These are phyloP conservation scores for Salix brachista DNA, from an alignment of 345 rosid genomes.

Conservation along the genomic window DNA sequence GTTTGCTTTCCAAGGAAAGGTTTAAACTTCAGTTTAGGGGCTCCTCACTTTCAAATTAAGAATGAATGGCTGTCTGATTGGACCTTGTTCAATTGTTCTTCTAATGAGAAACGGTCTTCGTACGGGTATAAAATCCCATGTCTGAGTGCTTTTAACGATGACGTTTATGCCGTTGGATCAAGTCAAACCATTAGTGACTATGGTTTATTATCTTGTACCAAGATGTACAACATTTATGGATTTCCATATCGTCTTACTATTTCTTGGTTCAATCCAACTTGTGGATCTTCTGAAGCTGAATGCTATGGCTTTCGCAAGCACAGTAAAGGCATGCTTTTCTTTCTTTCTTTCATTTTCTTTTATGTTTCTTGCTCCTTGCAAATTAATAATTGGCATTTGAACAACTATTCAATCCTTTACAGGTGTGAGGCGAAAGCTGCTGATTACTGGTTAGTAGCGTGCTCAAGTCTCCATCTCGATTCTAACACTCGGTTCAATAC, in stretches of 20 bases:
- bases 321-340: background rate
- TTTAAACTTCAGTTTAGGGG: slow-evolving; percentile 6
- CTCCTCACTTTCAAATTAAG: slow-evolving; percentile 3
- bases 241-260: background rate
- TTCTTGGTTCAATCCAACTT: background rate
- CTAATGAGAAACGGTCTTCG: background rate
- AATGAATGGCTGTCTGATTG: too few relatives aligned
- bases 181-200: fast-evolving
- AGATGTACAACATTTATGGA: background rate
- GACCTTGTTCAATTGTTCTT: slow-evolving; percentile 4
- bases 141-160: background rate
- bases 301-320: background rate
- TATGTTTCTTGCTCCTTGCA: too few relatives aligned
- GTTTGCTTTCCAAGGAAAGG: background rate
- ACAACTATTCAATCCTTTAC: background rate
- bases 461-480: too few relatives aligned
- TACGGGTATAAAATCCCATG: background rate
- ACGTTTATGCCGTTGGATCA: background rate
- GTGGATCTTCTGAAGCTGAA: background rate
- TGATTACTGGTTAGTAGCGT: background rate
- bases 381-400: too few relatives aligned
- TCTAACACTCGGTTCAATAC: background rate
- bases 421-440: background rate
- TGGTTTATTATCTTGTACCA: background rate
- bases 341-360: background rate